phyloP scores from a whole-genome alignment of 208 protist genomes.

The Wallacemonas collosoma region DNA sequence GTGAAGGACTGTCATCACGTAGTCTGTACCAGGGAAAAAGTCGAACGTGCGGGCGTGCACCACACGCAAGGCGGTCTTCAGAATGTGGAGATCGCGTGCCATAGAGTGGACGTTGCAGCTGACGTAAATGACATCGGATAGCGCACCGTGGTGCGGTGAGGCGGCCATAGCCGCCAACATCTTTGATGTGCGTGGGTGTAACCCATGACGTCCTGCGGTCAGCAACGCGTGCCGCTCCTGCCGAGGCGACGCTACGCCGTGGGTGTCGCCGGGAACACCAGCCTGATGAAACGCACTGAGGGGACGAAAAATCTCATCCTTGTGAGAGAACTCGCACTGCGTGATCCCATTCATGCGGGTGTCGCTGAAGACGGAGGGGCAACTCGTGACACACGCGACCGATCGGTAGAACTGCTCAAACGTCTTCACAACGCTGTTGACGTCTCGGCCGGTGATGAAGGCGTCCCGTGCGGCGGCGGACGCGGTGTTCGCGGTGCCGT shows the following conservation, averaged over 20 bases:
- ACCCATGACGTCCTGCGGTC: constrained; percentile 38
- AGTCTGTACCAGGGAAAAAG: constrained; percentile 49
- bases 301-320: constrained; percentile 18
- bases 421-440: constrained; percentile 36
- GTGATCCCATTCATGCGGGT: constrained; percentile 29
- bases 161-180: constrained; percentile 24
- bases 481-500: background rate
- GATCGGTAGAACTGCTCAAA: constrained; percentile 36
- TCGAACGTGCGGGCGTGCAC: constrained; percentile 38
- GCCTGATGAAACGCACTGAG: constrained; percentile 3
- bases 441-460: constrained; percentile 44
- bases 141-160: background rate
- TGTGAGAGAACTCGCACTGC: constrained; percentile 19
- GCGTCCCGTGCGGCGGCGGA: constrained; percentile 14
- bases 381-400: constrained; percentile 29
- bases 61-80: constrained; percentile 31
- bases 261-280: background rate
- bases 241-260: background rate
- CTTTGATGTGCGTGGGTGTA: constrained; percentile 36
- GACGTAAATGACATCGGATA: constrained; percentile 48
- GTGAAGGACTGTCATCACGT: constrained; percentile 57
- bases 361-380: constrained; percentile 39
- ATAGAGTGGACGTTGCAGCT: constrained; percentile 51
- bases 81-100: constrained; percentile 32
- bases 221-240: constrained; percentile 30